Base-by-base conservation (phyloP, 352 stramenopile genomes). In the Sclerospora graminicola region DNA sequence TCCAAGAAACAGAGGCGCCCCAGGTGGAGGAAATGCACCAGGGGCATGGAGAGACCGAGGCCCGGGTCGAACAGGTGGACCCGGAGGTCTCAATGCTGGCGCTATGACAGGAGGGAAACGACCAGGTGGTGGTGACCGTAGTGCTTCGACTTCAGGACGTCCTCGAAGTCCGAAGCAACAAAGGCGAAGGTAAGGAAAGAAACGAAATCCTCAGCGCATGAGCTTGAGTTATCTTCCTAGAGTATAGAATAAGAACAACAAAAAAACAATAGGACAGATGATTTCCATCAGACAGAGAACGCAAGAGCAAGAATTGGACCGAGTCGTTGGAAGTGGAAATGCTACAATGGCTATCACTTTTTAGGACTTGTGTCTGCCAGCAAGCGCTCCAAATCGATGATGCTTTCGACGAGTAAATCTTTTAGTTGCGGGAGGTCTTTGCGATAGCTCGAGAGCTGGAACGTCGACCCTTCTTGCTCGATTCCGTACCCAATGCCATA, bases 401-500 rank as follows among this genome's bases (percentile, higher is more conserved):
- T n/a, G n/a, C n/a, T n/a, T 36, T 83, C 54, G 11, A 86, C 73
- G 11, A 92, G 65, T 14, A 83, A 53, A 37, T 86, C 77, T 31
- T 75, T 74, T 20, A 92, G 64, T 18, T 89, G 51, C 28, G 74
- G 69, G 29, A 88, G 58, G 32, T 89, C 80, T 40, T 73, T 66
- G 51, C 77, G 77, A 63, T 89, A 92, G 52, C 77, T 89, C 28
- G 80, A 84, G 20, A 92, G 75, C 52, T 92, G 80, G 58, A 92
- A 92, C 37, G 84, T 69, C 8, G 80, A 89, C 2, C 80, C 77
- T 31, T 89, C 70, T 31, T 76, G 69, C 49, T 89, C 77, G 33
- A 92, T 92, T 31, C 77, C 80, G 48, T 96, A 96, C 21, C 84
- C 85, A 27, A 96, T 89, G 36, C 74, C 81, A 59, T 95, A 96